phyloP scores from a whole-genome alignment of 768 basidiomycete species.

The Mycena rebaudengoi region DNA sequence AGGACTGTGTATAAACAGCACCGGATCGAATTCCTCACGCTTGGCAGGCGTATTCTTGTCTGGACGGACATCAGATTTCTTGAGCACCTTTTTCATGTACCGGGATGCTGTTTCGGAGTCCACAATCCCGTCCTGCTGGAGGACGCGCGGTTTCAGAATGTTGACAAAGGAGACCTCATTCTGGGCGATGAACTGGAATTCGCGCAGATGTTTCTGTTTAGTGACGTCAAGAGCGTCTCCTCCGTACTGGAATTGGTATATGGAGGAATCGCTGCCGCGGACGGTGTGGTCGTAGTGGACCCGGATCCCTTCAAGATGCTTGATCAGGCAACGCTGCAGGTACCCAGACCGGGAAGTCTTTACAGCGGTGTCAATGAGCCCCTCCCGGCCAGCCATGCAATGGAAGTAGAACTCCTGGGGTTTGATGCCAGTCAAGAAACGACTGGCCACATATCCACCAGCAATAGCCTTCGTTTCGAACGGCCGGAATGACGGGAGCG shows the following conservation, averaged over 20 bases:
- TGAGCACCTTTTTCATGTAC: constrained; percentile 92
- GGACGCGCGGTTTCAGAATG: constrained; percentile 68
- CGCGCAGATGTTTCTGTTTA: constrained; percentile 92
- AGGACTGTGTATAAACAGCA: constrained; percentile 80
- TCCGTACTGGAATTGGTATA: constrained; percentile 97
- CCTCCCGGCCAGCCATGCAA: constrained; percentile 99
- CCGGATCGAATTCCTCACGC: constrained; percentile 73
- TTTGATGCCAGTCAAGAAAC: constrained; percentile 97
- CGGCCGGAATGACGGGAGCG: constrained; percentile 93
- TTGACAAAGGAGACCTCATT: constrained; percentile 85
- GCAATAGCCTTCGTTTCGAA: constrained; percentile 99
- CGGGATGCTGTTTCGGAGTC: constrained; percentile 72
- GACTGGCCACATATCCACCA: constrained; percentile 97
- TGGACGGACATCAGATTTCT: constrained; percentile 63
- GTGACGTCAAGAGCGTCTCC: constrained; percentile 97
- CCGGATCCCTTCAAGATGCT: constrained; percentile 95
- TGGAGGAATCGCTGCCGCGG: constrained; percentile 90
- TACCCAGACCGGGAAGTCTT: constrained; percentile 99
- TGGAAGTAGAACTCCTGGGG: constrained; percentile 99
- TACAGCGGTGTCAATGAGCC: constrained; percentile 98
- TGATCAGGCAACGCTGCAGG: constrained; percentile 96
- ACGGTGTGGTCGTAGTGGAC: constrained; percentile 99
- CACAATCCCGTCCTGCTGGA: constrained; percentile 56
- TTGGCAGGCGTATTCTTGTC: constrained; percentile 53
- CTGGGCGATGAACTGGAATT: constrained; percentile 93